Base-by-base conservation (phyloP, 257 asterid species). In the Primulina huaijiensis region DNA sequence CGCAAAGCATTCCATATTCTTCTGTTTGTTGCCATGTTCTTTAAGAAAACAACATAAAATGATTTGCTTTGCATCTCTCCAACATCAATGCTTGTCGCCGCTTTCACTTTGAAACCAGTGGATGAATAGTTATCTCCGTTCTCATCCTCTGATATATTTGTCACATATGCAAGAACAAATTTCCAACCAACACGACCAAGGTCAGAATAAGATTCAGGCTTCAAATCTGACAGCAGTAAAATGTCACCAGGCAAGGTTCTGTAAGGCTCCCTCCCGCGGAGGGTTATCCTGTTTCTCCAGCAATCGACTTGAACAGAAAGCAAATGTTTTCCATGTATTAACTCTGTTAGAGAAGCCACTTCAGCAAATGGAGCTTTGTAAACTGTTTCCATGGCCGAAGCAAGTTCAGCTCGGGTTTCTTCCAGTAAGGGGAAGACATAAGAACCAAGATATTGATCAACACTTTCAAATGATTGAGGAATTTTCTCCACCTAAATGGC, bases 381-480 rank as follows among this genome's bases (percentile, higher is more conserved):
- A 6, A 80, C 43, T 6, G 70, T 59, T 59, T 86, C 82, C 77
- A 83, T 19, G n/a, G 82, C 76, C 3, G 93, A 72, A 19, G 83
- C 84, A 34, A 89, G 73, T 33, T 65, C 74, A 0, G 85, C 81
- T 5, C 89, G 84, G 0, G 87, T 82, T 75, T 89, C 96, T 80
- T 89, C 96, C 74, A 85, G 37, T 43, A 89, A 71, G 1, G 93
- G 88, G 66, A 2, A 78, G 17, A 38, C 37, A 33, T 62, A 89
- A 6, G 90, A 86, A 34, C 74, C 73, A 20, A 83, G 72, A 67
- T 86, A 89, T n/a, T 72, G 52, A 11, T 70, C 84, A 37, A 71
- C 83, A 6, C 73, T 34, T 55, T 57, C 71, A 67, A 87, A 89
- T 7, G 78, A 59, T 11, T 64, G 58, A 0, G 96, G 88, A 64